These are phyloP conservation scores for Simmondsia chinensis DNA, from an alignment of 148 eudicot species.

Conservation along the genomic window DNA sequence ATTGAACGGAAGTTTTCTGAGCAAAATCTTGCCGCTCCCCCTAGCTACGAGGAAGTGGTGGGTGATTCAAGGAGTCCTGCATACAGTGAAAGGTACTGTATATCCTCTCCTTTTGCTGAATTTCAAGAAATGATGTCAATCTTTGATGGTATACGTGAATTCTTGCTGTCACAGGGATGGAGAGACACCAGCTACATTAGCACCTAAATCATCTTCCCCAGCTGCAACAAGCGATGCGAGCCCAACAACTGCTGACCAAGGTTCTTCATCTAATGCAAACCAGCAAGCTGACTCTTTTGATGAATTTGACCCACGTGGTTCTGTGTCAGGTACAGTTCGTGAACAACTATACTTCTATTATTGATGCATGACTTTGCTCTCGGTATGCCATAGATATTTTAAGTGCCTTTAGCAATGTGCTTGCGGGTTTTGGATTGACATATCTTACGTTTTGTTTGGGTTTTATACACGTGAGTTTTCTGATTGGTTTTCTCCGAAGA, in stretches of 20 bases:
- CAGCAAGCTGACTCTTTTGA: slow-evolving; percentile 51
- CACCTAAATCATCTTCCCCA: slow-evolving; percentile 48
- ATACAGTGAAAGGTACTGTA: slow-evolving; percentile 54
- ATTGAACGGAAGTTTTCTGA: slow-evolving; percentile 68
- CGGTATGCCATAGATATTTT: too few species aligned
- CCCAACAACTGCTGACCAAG: slow-evolving; percentile 19
- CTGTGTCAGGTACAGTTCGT: slow-evolving; percentile 41
- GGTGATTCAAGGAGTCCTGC: slow-evolving; percentile 61
- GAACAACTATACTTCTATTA: too few species aligned
- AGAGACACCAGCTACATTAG: slow-evolving; percentile 46
- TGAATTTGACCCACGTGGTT: slow-evolving; percentile 88
- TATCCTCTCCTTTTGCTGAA: background rate
- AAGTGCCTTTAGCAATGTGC: too few species aligned
- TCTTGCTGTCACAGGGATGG: slow-evolving; percentile 47
- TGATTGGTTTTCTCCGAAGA: too few species aligned
- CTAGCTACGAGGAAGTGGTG: slow-evolving; percentile 89
- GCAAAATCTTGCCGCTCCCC: slow-evolving; percentile 68
- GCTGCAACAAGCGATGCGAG: slow-evolving; percentile 23
- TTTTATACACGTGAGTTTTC: too few species aligned
- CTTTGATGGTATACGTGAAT: too few species aligned
- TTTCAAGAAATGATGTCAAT: too few species aligned
- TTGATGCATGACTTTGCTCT: too few species aligned
- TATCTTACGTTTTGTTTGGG: too few species aligned
- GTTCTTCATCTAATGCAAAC: slow-evolving; percentile 21
- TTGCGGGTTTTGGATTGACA: too few species aligned